A percentile compares a stretch with the other conserved stretches of the same genome.
These are phyloP conservation scores for Coccomyxa subellipsoidea DNA, from an alignment of 163 green algal species.

Conservation along the genomic window DNA sequence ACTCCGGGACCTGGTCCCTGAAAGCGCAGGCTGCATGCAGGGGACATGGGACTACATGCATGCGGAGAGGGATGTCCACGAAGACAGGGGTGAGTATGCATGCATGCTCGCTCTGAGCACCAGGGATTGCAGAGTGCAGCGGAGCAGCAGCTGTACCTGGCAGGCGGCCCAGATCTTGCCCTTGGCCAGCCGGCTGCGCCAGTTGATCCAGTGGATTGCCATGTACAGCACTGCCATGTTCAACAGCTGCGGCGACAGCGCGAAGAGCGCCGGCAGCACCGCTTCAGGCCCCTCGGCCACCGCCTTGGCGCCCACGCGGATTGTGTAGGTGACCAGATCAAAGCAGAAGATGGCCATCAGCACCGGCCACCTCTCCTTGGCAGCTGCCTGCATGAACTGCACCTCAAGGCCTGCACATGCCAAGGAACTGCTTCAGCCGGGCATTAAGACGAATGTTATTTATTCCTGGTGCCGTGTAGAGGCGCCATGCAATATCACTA, in stretches of 20 bases:
- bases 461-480: no score
- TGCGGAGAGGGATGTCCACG: no score
- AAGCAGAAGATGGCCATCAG: conserved; percentile 67
- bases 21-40: no score
- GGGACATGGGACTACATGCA: no score
- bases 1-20: no score
- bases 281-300: neutral
- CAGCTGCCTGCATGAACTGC: conserved; percentile 58
- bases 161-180: neutral
- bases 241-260: conserved; percentile 44
- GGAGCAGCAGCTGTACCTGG: neutral
- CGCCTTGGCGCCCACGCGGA: conserved; percentile 28
- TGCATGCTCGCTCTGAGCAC: no score
- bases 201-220: conserved; percentile 31
- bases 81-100: no score
- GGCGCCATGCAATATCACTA: no score
- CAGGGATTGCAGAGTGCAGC: no score
- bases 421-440: neutral
- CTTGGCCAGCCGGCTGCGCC: neutral
- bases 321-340: conserved; percentile 55
- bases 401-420: conserved; percentile 43
- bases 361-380: conserved; percentile 53
- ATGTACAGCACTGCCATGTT: conserved; percentile 67
- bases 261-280: conserved; percentile 29
- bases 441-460: no score